phyloP scores from a whole-genome alignment of 129 eudicot species.

The Lonicera japonica region DNA sequence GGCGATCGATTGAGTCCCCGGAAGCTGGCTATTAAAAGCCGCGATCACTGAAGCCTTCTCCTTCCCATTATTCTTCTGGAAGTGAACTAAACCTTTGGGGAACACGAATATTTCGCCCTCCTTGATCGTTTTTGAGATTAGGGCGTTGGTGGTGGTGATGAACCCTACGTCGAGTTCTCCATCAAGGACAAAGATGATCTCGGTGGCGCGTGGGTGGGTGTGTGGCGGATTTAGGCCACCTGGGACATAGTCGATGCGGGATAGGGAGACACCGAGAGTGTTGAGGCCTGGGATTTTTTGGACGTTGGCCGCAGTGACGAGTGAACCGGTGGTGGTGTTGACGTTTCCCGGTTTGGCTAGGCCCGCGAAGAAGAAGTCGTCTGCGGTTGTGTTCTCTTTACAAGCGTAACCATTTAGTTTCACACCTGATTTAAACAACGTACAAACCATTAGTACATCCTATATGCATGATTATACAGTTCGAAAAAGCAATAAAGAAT shows the following conservation, averaged over 20 bases:
- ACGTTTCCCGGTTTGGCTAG: conserved; percentile 47
- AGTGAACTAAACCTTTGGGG: conserved; percentile 61
- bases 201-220: conserved; percentile 86
- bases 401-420: conserved; percentile 62
- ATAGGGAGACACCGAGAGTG: conserved; percentile 66
- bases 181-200: conserved; percentile 51
- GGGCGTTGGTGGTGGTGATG: conserved; percentile 53
- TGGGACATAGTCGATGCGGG: conserved; percentile 70
- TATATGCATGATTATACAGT: no score
- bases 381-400: conserved; percentile 45
- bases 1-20: conserved; percentile 75
- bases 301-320: conserved; percentile 48
- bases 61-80: conserved; percentile 56
- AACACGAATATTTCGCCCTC: conserved; percentile 53
- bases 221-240: conserved; percentile 76
- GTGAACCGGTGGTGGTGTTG: conserved; percentile 53
- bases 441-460: no score
- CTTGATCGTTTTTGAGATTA: conserved; percentile 47
- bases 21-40: conserved; percentile 70
- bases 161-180: conserved; percentile 68
- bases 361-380: conserved; percentile 56
- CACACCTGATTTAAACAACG: conserved; percentile 39
- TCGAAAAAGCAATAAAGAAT: no score
- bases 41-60: conserved; percentile 52
- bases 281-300: conserved; percentile 58